These are phyloP conservation scores for Trematosphaeria pertusa DNA, from an alignment of 2,329 filamentous ascomycete genomes.

Conservation along the genomic window DNA sequence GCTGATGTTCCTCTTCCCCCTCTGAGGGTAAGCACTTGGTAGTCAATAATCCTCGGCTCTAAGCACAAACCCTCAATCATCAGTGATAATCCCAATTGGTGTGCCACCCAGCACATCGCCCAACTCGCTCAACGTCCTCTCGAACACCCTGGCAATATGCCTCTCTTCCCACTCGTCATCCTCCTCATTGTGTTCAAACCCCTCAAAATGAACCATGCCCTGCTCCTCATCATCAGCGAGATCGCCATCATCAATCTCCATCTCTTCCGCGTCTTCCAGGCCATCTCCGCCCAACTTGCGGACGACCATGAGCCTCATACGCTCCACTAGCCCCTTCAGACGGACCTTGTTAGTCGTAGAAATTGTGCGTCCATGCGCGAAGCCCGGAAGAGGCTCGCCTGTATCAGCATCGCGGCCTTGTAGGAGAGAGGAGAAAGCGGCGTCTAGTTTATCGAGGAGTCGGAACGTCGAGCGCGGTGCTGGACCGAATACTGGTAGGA, in stretches of 20 bases:
- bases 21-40: too few species aligned
- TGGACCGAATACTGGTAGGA: conserved; percentile 75
- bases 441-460: conserved; percentile 79
- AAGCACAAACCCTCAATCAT: conserved; percentile 34
- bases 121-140: conserved; percentile 77
- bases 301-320: conserved; percentile 73
- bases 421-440: conserved; percentile 80
- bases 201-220: conserved; percentile 36
- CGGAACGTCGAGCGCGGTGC: conserved; percentile 72
- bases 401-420: conserved; percentile 71
- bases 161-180: conserved; percentile 39
- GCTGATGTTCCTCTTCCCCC: too few species aligned
- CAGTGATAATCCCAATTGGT: conserved; percentile 56
- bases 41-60: background rate
- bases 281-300: conserved; percentile 67
- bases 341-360: conserved; percentile 90
- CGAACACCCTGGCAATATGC: conserved; percentile 71
- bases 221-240: conserved; percentile 24
- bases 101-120: conserved; percentile 68
- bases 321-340: conserved; percentile 80
- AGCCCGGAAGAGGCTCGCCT: conserved; percentile 71
- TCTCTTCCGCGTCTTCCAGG: background rate
- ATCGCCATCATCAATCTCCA: conserved; percentile 24
- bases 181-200: conserved; percentile 55
- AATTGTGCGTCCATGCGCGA: conserved; percentile 66